Conservation (phyloP, 2,329 filamentous ascomycete species). For the Calonectria montana region DNA sequence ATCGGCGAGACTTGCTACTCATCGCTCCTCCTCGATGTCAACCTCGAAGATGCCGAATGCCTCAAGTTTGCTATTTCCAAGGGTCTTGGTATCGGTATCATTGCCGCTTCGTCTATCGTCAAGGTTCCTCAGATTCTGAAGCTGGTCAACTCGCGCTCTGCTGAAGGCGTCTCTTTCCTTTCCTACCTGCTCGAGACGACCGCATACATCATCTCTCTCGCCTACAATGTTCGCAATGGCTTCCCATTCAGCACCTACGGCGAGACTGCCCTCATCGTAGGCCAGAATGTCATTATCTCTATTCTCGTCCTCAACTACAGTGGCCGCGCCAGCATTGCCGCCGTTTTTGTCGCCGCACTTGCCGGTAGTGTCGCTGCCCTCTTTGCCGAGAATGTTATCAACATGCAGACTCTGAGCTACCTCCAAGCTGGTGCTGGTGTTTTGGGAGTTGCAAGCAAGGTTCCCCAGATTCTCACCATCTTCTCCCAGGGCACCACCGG, state of each 20-base stretch:
- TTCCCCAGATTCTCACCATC: slow-evolving; percentile 92
- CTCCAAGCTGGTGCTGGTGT: slow-evolving; percentile 87
- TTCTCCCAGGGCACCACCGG: slow-evolving; percentile 89
- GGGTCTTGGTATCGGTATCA: slow-evolving; percentile 91
- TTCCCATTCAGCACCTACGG: slow-evolving; percentile 98
- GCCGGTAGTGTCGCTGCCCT: slow-evolving; percentile 77
- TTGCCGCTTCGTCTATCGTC: slow-evolving; percentile 88
- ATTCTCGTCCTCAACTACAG: slow-evolving; percentile 88
- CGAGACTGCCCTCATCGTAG: slow-evolving; percentile 91
- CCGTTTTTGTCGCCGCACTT: slow-evolving; percentile 81
- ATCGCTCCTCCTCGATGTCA: slow-evolving; percentile 85
- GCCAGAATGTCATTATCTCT: slow-evolving; percentile 91
- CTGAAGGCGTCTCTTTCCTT: slow-evolving; percentile 87
- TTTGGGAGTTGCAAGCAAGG: slow-evolving; percentile 87
- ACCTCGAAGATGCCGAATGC: slow-evolving; percentile 81
- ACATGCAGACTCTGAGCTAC: slow-evolving; percentile 75
- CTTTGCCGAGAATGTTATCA: slow-evolving; percentile 73
- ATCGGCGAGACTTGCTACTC: slow-evolving; percentile 89
- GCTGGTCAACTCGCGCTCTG: slow-evolving; percentile 82
- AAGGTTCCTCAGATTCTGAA: slow-evolving; percentile 98
- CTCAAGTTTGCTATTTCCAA: slow-evolving; percentile 93
- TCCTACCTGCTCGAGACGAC: slow-evolving; percentile 93
- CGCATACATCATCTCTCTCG: slow-evolving; percentile 87
- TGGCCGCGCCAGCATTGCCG: slow-evolving; percentile 74
- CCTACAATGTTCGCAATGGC: slow-evolving; percentile 90